Evolutionary conservation across 768 basidiomycete species (phyloP), one percentile per base, ranked within the genome.

Genomic region (Pleurotus sapidus): DNA sequence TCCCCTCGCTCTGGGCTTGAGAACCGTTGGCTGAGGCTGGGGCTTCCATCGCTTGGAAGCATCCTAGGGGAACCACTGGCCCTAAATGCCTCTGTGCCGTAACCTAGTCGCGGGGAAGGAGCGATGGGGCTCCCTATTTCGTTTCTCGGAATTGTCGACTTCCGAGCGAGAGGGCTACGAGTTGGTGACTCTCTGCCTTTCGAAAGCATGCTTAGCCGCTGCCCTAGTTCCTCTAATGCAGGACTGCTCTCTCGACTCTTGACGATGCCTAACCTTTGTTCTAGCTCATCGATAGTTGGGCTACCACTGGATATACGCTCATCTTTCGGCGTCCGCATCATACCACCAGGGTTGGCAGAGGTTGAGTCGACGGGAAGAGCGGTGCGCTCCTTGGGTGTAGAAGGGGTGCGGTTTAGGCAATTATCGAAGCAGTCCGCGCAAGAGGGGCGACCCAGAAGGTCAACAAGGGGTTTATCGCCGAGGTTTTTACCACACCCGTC

Each of bases 371-470:
- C 38, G 6, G 56, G 48, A 4, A 34, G 40, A 25, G 45, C 57
- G 37, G 43, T 42, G 18, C 38, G 25, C 43, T 74, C 77, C 69
- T 77, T 75, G 60, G 77, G 75, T 11, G 82, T 81, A 12, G 72
- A 74, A 9, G 72, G 67, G 58, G 79, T 81, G 27, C 84, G 75
- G 58, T 80, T 83, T 47, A 92, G 75, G 65, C 89, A 91, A 39
- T 67, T 84, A 59, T 91, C 92, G 63, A 94, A 93, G 64, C 92
- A 94, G 42, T 87, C 87, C 5, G 79, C 74, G 63, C 92, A 94
- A 42, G 86, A 89, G 8, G 92, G 92, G 30, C 82, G 79, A 3
- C 92, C 92, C 11, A 91, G 72, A n/a, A 94, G 72, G 68, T 93
- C 92, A 30, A 93, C 87, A 83, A 91, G 85, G 0, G 92, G 92